phyloP scores from a whole-genome alignment of 192 early-diverging fungal species.

The Gonapodya prolifera region DNA sequence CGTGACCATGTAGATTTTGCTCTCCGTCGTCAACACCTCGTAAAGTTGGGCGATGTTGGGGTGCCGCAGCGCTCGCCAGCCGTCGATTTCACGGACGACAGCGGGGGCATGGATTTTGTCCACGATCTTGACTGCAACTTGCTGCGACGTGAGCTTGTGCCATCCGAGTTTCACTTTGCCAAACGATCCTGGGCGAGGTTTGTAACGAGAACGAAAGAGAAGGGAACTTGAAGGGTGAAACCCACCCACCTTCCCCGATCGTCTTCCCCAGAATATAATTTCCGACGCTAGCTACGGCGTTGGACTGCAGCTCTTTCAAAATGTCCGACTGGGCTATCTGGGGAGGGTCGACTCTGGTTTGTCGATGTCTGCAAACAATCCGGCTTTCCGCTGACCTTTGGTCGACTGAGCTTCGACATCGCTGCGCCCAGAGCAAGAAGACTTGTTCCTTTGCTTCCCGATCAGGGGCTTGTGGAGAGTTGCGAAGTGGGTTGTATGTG shows the following conservation, averaged over 20 bases:
- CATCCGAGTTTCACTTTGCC: constrained; percentile 52
- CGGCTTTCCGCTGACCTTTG: no score
- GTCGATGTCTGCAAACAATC: no score
- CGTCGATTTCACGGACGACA: constrained; percentile 32
- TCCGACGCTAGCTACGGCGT: constrained; percentile 34
- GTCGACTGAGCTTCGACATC: no score
- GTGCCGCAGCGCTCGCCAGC: constrained; percentile 53
- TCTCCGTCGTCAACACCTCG: constrained; percentile 61
- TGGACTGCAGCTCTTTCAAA: constrained; percentile 42
- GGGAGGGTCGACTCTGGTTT: background rate
- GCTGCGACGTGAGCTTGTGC: constrained; percentile 41
- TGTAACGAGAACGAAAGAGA: no score
- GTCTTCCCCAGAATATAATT: constrained; percentile 39
- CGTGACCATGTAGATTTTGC: constrained; percentile 61
- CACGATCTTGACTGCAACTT: constrained; percentile 52
- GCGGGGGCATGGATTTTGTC: constrained; percentile 40
- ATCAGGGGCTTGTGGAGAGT: no score
- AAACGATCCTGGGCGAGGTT: constrained; percentile 31
- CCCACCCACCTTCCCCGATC: constrained; percentile 36
- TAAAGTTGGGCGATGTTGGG: constrained; percentile 69
- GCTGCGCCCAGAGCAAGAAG: no score
- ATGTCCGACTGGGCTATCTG: constrained; percentile 19
- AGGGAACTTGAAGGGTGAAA: no score
- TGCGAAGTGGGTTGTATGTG: no score
- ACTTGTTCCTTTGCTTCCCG: no score